Percentiles rank a stretch among this genome's conserved stretches.
Evolutionary conservation across 1,139 yeast species (phyloP).

Genomic region (Pichia norvegensis): DNA sequence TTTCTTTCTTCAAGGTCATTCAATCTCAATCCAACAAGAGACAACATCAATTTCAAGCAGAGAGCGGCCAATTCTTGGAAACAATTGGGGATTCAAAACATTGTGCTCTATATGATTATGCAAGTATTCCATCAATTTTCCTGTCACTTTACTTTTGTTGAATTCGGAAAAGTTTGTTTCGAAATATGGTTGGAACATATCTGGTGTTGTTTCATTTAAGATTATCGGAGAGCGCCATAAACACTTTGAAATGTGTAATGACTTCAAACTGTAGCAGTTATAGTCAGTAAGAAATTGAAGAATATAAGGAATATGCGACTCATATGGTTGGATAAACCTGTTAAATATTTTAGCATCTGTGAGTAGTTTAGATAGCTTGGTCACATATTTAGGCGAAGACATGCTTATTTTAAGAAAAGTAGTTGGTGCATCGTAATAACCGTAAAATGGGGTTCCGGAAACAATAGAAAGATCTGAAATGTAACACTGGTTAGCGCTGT

Average conservation of each 20-base stretch:
- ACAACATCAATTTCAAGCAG: conserved; percentile 63
- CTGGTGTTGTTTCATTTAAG: conserved; percentile 1
- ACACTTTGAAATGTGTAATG: conserved; percentile 41
- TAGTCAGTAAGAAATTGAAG: conserved; percentile 78
- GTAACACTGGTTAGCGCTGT: conserved; percentile 29
- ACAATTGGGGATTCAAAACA: conserved; percentile 23
- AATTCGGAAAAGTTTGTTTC: conserved; percentile 16
- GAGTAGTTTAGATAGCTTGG: conserved; percentile 54
- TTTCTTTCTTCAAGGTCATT: conserved; percentile 36
- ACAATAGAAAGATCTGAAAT: conserved; percentile 65
- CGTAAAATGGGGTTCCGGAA: conserved; percentile 77
- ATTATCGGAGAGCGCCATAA: conserved; percentile 38
- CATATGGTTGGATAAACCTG: conserved; percentile 45
- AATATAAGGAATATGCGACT: conserved; percentile 70
- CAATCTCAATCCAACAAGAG: conserved; percentile 55
- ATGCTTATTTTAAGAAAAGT: conserved; percentile 62
- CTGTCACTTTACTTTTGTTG: conserved; percentile 20
- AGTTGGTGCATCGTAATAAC: conserved; percentile 60
- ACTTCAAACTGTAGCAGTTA: conserved; percentile 78
- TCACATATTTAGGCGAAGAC: conserved; percentile 53
- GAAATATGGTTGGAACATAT: conserved; percentile 14
- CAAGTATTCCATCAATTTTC: conserved; percentile 15
- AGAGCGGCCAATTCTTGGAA: conserved; percentile 51
- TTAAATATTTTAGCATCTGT: conserved; percentile 39
- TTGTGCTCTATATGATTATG: conserved; percentile 3